Conservation (phyloP, 768 basidiomycete species). For the Kwoniella sp. region DNA sequence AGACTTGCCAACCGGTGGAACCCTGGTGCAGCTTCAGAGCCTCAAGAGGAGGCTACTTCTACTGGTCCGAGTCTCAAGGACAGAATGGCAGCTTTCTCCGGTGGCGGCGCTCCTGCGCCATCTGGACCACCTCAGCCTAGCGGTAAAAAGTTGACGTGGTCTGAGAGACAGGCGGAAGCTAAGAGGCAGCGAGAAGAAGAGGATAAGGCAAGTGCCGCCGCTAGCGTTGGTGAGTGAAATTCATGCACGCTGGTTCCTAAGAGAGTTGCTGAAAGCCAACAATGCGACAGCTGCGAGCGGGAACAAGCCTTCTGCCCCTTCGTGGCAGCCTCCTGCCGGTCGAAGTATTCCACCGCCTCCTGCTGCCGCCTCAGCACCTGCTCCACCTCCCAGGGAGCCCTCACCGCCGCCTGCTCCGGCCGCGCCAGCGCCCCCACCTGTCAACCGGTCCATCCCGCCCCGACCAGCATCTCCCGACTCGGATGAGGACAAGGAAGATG, state of each 20-base stretch:
- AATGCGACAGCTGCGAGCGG: conserved; percentile 10
- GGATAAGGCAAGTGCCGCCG: conserved; percentile 59
- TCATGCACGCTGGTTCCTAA: not conserved
- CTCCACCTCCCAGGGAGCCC: conserved; percentile 7
- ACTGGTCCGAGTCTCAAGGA: conserved; percentile 37
- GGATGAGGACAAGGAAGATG: conserved; percentile 55
- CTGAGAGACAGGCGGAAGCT: conserved; percentile 84
- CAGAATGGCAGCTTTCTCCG: conserved; percentile 49
- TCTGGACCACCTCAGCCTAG: conserved; percentile 29
- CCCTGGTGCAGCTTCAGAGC: conserved; percentile 33
- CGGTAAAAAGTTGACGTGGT: conserved; percentile 87
- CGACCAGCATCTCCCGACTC: conserved; percentile 50
- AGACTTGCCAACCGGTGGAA: conserved; percentile 73
- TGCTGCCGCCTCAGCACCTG: conserved; percentile 3
- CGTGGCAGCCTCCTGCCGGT: conserved; percentile 13
- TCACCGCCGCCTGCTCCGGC: conserved; percentile 28
- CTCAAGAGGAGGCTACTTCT: conserved; percentile 22
- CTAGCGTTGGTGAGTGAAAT: conserved; percentile 33
- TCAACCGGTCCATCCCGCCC: conserved; percentile 17
- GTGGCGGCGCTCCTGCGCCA: conserved; percentile 33
- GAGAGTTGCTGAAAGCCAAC: too few species aligned
- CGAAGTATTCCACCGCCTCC: conserved; percentile 10
- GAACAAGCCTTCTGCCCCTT: conserved; percentile 9
- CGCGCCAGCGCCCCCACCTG: conserved; percentile 27
- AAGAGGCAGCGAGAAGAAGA: conserved; percentile 83